phyloP scores from a whole-genome alignment of 2,329 filamentous ascomycete species.

The Parascedosporium putredinis region DNA sequence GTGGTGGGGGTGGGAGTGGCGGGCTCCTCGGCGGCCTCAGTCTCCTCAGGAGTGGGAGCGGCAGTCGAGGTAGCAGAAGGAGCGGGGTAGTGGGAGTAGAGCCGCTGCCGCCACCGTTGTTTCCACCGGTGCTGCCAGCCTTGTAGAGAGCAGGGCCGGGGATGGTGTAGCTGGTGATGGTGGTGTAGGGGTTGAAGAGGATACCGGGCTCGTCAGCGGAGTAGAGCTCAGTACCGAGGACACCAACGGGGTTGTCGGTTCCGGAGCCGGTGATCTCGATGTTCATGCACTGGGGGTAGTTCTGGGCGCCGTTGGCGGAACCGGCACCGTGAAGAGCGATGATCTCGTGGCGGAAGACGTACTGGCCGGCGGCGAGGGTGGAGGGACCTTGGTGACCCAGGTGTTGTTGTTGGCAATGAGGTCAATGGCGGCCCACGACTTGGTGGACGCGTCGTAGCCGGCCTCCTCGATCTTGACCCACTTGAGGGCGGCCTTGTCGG shows the following conservation, averaged over 20 bases:
- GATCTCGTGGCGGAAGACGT: constrained; percentile 41
- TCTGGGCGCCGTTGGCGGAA: constrained; percentile 35
- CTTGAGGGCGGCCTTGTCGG: constrained; percentile 40
- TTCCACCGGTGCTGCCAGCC: constrained; percentile 3
- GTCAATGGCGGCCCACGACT: constrained; percentile 25
- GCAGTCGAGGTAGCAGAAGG: background rate
- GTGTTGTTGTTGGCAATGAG: constrained; percentile 29
- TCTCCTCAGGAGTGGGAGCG: background rate
- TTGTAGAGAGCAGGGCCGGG: constrained; percentile 18
- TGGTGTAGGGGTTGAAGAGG: constrained; percentile 22
- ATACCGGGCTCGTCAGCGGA: constrained; percentile 21
- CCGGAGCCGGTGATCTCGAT: constrained; percentile 32
- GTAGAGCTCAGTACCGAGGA: constrained; percentile 20
- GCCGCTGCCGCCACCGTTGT: background rate
- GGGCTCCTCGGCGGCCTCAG: background rate
- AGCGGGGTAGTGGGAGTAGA: background rate
- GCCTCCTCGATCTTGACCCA: constrained; percentile 55
- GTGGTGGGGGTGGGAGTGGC: background rate
- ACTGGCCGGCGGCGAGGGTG: constrained; percentile 25
- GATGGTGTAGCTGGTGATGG: constrained; percentile 16
- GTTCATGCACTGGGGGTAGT: constrained; percentile 42
- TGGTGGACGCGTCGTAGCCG: constrained; percentile 36
- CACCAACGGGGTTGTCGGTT: constrained; percentile 20
- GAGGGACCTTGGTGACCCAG: constrained; percentile 22
- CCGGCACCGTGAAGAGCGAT: constrained; percentile 37